A percentile compares a stretch with the other conserved stretches of the same genome.
Evolutionary conservation across 202 grass and related monocot species (phyloP).

Genomic region (Schoenoplectus tabernaemontani): DNA sequence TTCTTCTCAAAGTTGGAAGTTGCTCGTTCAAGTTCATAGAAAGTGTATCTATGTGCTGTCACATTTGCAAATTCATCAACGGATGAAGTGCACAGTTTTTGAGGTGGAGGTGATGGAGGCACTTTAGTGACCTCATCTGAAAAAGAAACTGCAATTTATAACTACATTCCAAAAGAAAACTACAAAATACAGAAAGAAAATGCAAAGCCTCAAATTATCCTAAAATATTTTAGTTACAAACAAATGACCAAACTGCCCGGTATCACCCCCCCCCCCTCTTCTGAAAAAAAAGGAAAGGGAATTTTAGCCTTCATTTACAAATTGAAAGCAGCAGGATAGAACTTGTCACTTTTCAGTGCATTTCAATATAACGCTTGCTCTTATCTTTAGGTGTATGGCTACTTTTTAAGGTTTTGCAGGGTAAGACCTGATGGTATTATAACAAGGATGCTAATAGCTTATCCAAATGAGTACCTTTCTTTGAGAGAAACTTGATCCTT

Average conservation of each 20-base stretch:
- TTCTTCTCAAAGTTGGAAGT: constrained; percentile 60
- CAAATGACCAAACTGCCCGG: background rate
- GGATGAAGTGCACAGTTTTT: constrained; percentile 25
- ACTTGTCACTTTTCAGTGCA: background rate
- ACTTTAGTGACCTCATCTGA: constrained; percentile 34
- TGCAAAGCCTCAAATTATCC: background rate
- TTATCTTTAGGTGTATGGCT: background rate
- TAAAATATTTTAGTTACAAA: background rate
- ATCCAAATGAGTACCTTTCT: constrained; percentile 25
- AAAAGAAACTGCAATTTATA: constrained; percentile 5
- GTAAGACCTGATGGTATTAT: background rate
- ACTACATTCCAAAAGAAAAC: background rate
- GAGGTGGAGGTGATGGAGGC: constrained; percentile 16
- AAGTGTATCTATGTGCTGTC: constrained; percentile 37
- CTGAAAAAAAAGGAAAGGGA: background rate
- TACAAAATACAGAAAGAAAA: background rate
- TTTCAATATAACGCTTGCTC: background rate
- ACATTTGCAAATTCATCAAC: constrained; percentile 35
- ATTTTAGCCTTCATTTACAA: background rate
- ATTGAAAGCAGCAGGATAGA: background rate
- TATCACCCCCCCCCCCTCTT: background rate
- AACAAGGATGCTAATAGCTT: background rate
- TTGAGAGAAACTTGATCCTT: constrained; percentile 22
- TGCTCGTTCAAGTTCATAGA: constrained; percentile 41
- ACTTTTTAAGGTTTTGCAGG: background rate